Conservation (phyloP, 495 filamentous ascomycete species). For the Tuber magnatum region DNA sequence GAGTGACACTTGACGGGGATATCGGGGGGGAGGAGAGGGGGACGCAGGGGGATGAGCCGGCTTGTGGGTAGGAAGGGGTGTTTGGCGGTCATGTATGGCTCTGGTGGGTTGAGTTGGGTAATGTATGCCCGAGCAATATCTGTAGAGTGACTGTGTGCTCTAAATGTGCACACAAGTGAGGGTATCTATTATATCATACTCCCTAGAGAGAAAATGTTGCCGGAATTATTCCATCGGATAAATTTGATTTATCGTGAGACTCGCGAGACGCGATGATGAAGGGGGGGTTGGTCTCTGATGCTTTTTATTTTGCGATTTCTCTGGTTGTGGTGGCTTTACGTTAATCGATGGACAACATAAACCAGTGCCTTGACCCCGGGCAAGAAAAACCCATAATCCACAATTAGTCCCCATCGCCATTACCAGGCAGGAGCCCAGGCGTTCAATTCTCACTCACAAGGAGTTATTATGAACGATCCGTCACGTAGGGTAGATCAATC, state of each 20-base stretch:
- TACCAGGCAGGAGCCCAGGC: background rate
- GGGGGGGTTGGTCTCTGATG: background rate
- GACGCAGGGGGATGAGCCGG: constrained; percentile 47
- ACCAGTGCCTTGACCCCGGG: too few relatives aligned
- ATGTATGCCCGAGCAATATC: background rate
- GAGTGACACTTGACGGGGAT: constrained; percentile 84
- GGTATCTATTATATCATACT: background rate
- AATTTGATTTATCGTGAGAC: background rate
- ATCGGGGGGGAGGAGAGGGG: constrained; percentile 51
- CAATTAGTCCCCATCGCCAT: too few relatives aligned
- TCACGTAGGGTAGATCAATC: too few relatives aligned
- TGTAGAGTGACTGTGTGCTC: background rate
- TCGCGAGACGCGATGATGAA: background rate
- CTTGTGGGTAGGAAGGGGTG: constrained; percentile 42
- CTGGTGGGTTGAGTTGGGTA: background rate
- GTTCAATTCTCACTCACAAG: background rate
- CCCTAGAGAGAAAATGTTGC: background rate
- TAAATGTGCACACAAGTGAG: background rate
- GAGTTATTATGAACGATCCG: background rate
- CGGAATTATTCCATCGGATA: background rate
- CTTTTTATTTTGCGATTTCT: background rate
- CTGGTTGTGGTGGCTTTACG: background rate
- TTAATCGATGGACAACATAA: too few relatives aligned
- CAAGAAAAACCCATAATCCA: too few relatives aligned
- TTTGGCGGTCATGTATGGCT: background rate